Evolutionary conservation across 192 early-diverging fungal genomes (phyloP), one percentile per base, ranked within the genome.

Genomic region (Coemansia nantahalensis): DNA sequence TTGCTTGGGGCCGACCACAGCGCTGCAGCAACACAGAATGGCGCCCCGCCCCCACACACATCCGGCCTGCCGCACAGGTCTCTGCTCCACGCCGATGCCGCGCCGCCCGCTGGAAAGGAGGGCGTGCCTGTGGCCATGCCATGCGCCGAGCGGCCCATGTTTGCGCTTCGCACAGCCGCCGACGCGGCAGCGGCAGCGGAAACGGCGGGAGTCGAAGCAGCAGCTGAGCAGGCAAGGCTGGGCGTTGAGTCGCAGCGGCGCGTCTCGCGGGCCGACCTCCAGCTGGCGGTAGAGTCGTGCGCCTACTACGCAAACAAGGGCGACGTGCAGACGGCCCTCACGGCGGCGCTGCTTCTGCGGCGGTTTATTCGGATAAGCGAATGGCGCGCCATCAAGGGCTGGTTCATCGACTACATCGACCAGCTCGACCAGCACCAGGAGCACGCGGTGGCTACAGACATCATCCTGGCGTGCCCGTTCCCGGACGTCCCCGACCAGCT

Each of bases 241-340:
- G 15, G 56, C 12, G 56, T 51, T 15, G 11, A 12, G 5, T 36
- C 54, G 16, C 53, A 54, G 43, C 59, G 64, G 10, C 39, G 48
- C 31, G 47, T 51, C n/a, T 52, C 75, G n/a, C 70, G 71, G 41
- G 46, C 62, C 0, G 75, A 77, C 30, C 51, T 69, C 7, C 53
- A 42, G 39, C 53, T 71, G 46, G 63, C 56, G 1, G 19, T 63
- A 13, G 52, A 62, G 12, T 77, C 68, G 11, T 77, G 75, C 21
- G 40, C 49, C 18, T 71, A 77, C 59, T 77, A 77, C n/a, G 66
- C 63, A 31, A 54, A 71, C 45, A 31, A 24, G 36, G 75, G 75
- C 39, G 68, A 77, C 11, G 67, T 71, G 14, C 75, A 77, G 45
- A 77, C 64, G n/a, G 66, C 75, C 4, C 55, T 77, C 22, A 77